Evolutionary conservation across 2,329 filamentous ascomycete genomes (phyloP).

Genomic region (Pseudocercospora macadamiae): DNA sequence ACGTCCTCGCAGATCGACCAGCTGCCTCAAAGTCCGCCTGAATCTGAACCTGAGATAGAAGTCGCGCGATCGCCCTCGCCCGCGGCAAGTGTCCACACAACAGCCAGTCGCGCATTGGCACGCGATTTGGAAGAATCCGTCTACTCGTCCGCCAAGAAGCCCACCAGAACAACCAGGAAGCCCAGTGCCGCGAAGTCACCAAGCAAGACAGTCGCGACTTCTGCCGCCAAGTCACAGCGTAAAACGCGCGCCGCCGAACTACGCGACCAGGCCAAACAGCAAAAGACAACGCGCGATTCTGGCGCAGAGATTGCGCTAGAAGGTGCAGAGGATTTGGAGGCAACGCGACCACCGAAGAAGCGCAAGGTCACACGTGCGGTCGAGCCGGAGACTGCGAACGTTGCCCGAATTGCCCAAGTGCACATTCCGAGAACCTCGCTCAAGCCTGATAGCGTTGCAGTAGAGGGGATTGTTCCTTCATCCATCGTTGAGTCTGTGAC

Average conservation of each 20-base stretch:
- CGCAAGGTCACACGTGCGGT: not conserved
- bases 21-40: conserved; percentile 10
- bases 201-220: not conserved
- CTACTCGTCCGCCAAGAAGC: conserved; percentile 2
- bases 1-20: conserved; percentile 19
- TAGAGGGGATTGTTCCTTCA: too few relatives aligned
- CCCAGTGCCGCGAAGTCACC: conserved; percentile 3
- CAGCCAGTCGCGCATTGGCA: conserved; percentile 13
- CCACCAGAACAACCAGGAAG: conserved; percentile 7
- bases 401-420: not conserved
- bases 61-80: conserved; percentile 9
- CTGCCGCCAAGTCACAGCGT: not conserved
- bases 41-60: conserved; percentile 10
- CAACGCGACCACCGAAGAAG: not conserved
- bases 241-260: not conserved
- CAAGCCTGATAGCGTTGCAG: not conserved
- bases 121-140: conserved; percentile 16
- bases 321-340: not conserved
- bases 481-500: not conserved
- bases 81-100: conserved; percentile 10
- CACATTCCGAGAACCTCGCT: not conserved
- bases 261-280: conserved; percentile 6
- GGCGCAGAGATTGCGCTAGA: not conserved
- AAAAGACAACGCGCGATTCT: not conserved
- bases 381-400: not conserved